Evolutionary conservation across 129 eudicot genomes (phyloP).

Genomic region (Centella asiatica): DNA sequence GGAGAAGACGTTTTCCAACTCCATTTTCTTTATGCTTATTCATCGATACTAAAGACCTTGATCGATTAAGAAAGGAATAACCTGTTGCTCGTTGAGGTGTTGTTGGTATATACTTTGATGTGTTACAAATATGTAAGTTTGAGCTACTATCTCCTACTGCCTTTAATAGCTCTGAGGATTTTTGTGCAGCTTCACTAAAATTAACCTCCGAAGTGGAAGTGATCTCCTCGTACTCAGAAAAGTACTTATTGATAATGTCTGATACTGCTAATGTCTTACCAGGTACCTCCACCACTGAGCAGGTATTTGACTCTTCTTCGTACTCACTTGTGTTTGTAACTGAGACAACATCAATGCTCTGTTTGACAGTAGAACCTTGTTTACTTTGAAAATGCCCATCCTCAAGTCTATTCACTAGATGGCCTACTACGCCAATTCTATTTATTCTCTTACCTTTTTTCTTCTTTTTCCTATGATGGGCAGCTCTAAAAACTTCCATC

Average conservation of each 20-base stretch:
- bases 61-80: background rate
- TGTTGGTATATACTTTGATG: constrained; percentile 2
- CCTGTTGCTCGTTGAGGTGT: constrained; percentile 22
- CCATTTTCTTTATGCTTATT: constrained; percentile 15
- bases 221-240: constrained; percentile 40
- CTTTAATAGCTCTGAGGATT: constrained; percentile 1
- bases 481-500: background rate
- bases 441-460: background rate
- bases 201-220: constrained; percentile 25
- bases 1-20: constrained; percentile 47
- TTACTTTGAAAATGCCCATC: background rate
- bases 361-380: background rate
- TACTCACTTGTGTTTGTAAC: constrained; percentile 1
- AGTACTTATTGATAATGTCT: constrained; percentile 64
- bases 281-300: constrained; percentile 12
- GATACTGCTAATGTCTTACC: constrained; percentile 44
- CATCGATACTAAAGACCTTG: constrained; percentile 13
- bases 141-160: constrained; percentile 1
- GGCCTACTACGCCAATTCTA: background rate
- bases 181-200: background rate
- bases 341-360: background rate
- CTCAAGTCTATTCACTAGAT: constrained; percentile 7
- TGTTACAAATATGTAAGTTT: background rate
- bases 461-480: constrained; percentile 12
- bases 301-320: constrained; percentile 1